Evolutionary conservation across 148 eudicot genomes (phyloP), one percentile per base, ranked within the genome.

Genomic region (Camellia sinensis): DNA sequence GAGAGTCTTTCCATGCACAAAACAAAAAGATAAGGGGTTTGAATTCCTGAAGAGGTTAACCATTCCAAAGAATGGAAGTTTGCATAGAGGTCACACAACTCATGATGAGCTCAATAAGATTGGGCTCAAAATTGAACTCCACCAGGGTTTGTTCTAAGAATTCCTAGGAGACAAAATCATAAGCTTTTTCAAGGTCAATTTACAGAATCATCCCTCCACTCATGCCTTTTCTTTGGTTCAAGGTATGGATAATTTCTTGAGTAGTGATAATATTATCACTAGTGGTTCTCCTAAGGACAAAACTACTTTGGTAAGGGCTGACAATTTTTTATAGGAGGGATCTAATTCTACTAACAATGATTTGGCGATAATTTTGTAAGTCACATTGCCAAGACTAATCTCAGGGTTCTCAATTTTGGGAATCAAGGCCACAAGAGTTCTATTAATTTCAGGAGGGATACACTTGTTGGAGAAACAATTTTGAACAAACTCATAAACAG

Each of bases 181-280:
- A 66, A 0, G 80, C 73, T 15, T 78, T 78, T 54, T 66, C 80
- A 46, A 78, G 52, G 53, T 78, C 80, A 21, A 78, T 53, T 63
- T 64, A 66, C 0, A 66, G 2, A 22, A 29, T 37, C 43, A 78
- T 66, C 7, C 41, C 40, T 0, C 80, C 73, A 4, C 0, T 4
- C 4, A 52, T 67, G 0, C 63, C 63, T 12, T 22, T 66, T 37
- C 3, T 21, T 52, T 6, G 22, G 0, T 37, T 46, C 2, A 67
- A 3, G 22, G 73, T 50, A 6, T 74, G 78, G 0, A 73, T 8
- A 9, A 73, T 29, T 19, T 80, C 73, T 18, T 50, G 78, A 2
- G 44, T 7, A 10, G 74, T 29, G 7, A 80, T 15, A 2, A 80
- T 52, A 19, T 80, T 80, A 50, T 80, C 73, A 1, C 21, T 48